Conservation (phyloP, 805 yeast genomes). For the Nakazawaea ambrosiae region DNA sequence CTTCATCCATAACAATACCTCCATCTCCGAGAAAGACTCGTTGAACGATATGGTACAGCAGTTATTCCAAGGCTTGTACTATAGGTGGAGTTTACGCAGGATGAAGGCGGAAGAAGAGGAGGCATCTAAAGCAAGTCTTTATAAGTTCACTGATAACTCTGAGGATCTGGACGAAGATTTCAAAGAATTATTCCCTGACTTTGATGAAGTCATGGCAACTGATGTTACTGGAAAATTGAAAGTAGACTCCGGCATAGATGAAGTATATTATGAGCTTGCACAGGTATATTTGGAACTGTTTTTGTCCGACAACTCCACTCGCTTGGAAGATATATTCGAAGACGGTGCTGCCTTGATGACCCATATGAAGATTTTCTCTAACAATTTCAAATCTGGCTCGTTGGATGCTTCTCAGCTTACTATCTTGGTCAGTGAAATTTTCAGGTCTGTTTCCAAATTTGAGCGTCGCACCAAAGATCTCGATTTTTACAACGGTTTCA, state of each 20-base stretch:
- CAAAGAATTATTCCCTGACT: slow-evolving; percentile 77
- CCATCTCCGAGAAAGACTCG: slow-evolving; percentile 7
- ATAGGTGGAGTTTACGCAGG: slow-evolving; percentile 75
- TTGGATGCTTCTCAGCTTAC: slow-evolving; percentile 25
- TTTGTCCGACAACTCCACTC: slow-evolving; percentile 13
- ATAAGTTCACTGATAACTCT: slow-evolving; percentile 55
- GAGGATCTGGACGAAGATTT: slow-evolving; percentile 78
- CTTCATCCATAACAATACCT: slow-evolving; percentile 30
- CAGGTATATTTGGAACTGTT: slow-evolving; percentile 39
- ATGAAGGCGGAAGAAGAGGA: slow-evolving; percentile 59
- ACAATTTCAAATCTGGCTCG: slow-evolving; percentile 16
- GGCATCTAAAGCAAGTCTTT: slow-evolving; percentile 54
- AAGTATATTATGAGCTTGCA: slow-evolving; percentile 40
- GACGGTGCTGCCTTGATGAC: slow-evolving; percentile 33
- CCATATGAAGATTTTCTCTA: slow-evolving; percentile 19
- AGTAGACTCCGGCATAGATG: slow-evolving; percentile 3
- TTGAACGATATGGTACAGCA: slow-evolving; percentile 29
- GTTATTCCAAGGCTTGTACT: slow-evolving; percentile 55
- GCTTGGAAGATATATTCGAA: slow-evolving; percentile 24
- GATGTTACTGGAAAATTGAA: slow-evolving; percentile 16
- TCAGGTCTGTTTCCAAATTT: slow-evolving; percentile 24
- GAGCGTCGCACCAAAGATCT: slow-evolving; percentile 19
- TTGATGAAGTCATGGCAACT: slow-evolving; percentile 52
- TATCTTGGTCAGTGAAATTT: slow-evolving; percentile 27
- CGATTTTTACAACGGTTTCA: slow-evolving; percentile 64